Base-by-base conservation (phyloP, 768 basidiomycete genomes). In the Arthromyces matolae region DNA sequence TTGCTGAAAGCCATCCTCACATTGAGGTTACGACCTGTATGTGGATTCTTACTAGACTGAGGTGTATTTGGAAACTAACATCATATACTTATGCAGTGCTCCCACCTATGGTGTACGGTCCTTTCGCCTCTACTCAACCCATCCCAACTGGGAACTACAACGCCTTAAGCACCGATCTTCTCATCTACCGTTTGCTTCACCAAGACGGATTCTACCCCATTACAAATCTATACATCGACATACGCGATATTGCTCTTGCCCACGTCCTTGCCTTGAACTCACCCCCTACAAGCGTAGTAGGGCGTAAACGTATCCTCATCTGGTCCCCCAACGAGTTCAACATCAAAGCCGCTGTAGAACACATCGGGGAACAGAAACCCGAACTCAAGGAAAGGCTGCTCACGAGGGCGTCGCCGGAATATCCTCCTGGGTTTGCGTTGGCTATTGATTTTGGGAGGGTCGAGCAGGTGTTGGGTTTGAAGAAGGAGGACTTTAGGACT, bases 71-170 rank as follows among this genome's bases (percentile, higher is more conserved):
- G 13, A 14, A 22, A 23, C 19, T 16, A 9, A 18, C 8, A 1
- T 18, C 18, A 19, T 20, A 3, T 3, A 8, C 24, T 7, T 3
- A 43, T n/a, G n/a, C n/a, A 74, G 71, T 73, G 29, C 66, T 66
- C 45, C 72, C 71, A 2, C 62, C 70, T 0, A 70, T 60, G 52
- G 51, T 71, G 27, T 70, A 68, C 47, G 72, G 72, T 1, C 69
- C 72, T 23, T 58, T 70, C 49, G 58, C 67, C 2, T 56, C 59
- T 16, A 53, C 57, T 13, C 60, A 55, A 25, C 53, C 58, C 27
- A 45, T 62, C 41, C 51, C 67, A 10, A 51, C 18, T 13, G 60
- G 42, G 7, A 58, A 67, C 45, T 58, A 53, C 46, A 18, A 29
- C 5, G 54, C 56, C 5, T 31, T 68, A 19, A 64, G 65, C 22